Evolutionary conservation across 2,329 filamentous ascomycete species (phyloP), one percentile per base, ranked within the genome.

Genomic region (Paraconiothyrium sp.): DNA sequence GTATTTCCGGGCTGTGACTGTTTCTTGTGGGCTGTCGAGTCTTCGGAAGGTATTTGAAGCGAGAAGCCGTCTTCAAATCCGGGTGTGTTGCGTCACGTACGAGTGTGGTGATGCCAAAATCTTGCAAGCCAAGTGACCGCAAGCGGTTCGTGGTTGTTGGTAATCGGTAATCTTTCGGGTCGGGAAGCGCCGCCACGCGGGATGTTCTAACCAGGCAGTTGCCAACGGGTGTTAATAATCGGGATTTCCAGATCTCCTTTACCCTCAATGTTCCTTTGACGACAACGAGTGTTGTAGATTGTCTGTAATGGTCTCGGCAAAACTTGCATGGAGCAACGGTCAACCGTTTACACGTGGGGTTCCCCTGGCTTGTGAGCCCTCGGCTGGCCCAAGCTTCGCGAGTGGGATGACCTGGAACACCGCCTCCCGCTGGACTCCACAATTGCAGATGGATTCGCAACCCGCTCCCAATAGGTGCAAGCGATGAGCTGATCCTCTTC

Each of bases 91-190:
- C 27, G 39, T 55, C 39, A 55, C 52, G 27, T 13, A 22, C 34
- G 6, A 6, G 58, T 63, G 61, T 39, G 61, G 63, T 62, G 44
- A 46, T 34, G 43, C 47, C 44, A 64, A 68, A 63, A 52, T 59
- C 63, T 66, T 70, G 65, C 68, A 60, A 63, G 64, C 58, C 56
- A 52, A 48, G 57, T 62, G 60, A 62, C 46, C 39, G 39, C 39
- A 41, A 41, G 39, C 39, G 39, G 39, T 30, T 30, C 27, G 27
- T 41, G 39, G 39, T 55, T 57, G 41, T 58, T 16, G 41, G 34
- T 50, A 24, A 34, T 58, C 55, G 44, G 41, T 54, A 22, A 54
- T 54, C 43, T 20, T 27, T 56, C 51, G 51, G 51, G 37, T 22
- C 43, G 47, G 58, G 51, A 50, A 30, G 51, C 58, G 43, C 57